phyloP scores from a whole-genome alignment of 305 asterid species.

The Fraxinus albicans region DNA sequence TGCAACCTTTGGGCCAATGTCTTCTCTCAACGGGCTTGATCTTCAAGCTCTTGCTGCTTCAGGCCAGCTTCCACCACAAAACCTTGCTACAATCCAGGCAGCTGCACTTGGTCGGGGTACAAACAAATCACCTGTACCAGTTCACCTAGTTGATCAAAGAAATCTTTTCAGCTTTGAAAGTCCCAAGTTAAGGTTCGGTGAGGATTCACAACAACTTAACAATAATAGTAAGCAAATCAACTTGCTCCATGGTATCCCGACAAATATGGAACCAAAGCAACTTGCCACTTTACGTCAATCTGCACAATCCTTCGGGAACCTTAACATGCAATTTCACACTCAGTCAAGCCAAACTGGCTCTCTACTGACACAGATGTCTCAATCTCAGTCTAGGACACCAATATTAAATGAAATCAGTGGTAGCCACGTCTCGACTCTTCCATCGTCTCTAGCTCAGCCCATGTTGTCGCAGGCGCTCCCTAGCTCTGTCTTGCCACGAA shows the following conservation, averaged over 20 bases:
- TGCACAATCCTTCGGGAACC: slow-evolving; percentile 45
- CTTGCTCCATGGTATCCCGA: slow-evolving; percentile 88
- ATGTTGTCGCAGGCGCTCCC: slow-evolving; percentile 39
- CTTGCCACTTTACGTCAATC: slow-evolving; percentile 64
- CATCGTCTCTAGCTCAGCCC: slow-evolving; percentile 42
- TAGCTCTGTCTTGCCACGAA: slow-evolving; percentile 35
- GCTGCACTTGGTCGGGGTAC: slow-evolving; percentile 52
- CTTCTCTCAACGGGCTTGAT: slow-evolving; percentile 60
- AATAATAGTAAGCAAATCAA: slow-evolving; percentile 49
- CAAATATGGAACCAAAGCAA: slow-evolving; percentile 84
- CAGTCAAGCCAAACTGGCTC: slow-evolving; percentile 38
- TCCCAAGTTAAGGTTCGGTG: slow-evolving; percentile 53
- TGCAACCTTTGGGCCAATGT: slow-evolving; percentile 51
- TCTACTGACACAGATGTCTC: slow-evolving; percentile 43
- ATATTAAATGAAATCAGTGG: slow-evolving; percentile 38
- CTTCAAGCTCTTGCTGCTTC: slow-evolving; percentile 76
- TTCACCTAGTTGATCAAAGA: slow-evolving; percentile 56
- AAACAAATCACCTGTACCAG: slow-evolving; percentile 40
- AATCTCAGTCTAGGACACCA: slow-evolving; percentile 45
- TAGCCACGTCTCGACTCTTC: slow-evolving; percentile 34
- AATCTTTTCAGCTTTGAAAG: slow-evolving; percentile 73
- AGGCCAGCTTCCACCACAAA: slow-evolving; percentile 68
- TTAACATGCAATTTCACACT: slow-evolving; percentile 44
- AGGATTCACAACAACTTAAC: slow-evolving; percentile 49
- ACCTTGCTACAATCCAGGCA: slow-evolving; percentile 74